phyloP scores from a whole-genome alignment of 2,329 filamentous ascomycete genomes.

The Claviceps monticola region DNA sequence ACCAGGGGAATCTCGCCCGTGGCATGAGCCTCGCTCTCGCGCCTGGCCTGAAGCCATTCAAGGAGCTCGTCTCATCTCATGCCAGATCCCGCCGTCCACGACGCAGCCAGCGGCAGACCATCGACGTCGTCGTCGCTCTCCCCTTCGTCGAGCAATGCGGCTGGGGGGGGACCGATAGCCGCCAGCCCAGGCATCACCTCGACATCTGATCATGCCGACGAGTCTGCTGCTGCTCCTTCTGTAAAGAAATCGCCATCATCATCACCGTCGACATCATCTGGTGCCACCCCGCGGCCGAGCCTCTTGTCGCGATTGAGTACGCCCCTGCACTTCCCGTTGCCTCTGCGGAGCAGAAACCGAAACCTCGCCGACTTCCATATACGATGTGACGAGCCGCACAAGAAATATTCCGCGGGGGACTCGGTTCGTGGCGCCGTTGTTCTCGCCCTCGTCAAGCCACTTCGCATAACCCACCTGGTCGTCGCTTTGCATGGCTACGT shows the following conservation, averaged over 20 bases:
- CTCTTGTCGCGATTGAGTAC: conserved; percentile 40
- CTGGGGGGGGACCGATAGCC: neutral
- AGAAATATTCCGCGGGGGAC: conserved; percentile 63
- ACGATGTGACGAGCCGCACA: conserved; percentile 61
- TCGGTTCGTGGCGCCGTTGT: conserved; percentile 60
- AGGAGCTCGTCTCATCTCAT: conserved; percentile 11
- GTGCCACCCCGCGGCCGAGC: conserved; percentile 14
- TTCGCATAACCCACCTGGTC: conserved; percentile 67
- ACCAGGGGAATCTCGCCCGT: too few species aligned
- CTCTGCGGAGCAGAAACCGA: conserved; percentile 40
- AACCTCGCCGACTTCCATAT: conserved; percentile 69
- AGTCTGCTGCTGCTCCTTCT: conserved; percentile 20
- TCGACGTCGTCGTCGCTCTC: conserved; percentile 11
- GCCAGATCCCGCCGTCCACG: conserved; percentile 8
- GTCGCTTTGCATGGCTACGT: conserved; percentile 68
- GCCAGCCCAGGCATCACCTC: neutral
- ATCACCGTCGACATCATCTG: conserved; percentile 8
- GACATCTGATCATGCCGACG: conserved; percentile 11
- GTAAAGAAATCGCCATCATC: conserved; percentile 12
- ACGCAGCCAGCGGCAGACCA: conserved; percentile 9
- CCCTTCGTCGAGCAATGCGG: conserved; percentile 5
- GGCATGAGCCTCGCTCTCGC: conserved; percentile 3
- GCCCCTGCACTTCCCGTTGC: conserved; percentile 28
- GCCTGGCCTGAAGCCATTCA: conserved; percentile 5
- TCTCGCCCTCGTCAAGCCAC: conserved; percentile 57